A percentile compares a stretch with the other conserved stretches of the same genome.
These are phyloP conservation scores for Aspergillus quadricinctus DNA, from an alignment of 2,329 filamentous ascomycete species.

Conservation along the genomic window DNA sequence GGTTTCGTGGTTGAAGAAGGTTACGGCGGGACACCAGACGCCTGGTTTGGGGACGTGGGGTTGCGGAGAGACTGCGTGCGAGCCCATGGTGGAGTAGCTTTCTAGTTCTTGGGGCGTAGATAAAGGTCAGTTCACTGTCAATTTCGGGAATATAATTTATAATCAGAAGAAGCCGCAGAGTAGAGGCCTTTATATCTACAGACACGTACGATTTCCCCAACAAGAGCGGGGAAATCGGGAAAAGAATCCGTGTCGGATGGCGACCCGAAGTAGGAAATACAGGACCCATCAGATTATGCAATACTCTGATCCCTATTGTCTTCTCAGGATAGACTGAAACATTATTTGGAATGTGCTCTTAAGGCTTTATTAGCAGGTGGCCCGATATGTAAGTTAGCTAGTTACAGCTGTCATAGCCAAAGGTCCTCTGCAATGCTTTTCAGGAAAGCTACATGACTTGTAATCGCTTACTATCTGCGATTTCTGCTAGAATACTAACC, in stretches of 20 bases:
- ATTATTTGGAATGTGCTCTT: too few relatives aligned
- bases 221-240: not conserved
- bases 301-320: too few relatives aligned
- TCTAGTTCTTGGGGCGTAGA: not conserved
- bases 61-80: constrained; percentile 9
- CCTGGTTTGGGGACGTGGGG: constrained; percentile 28
- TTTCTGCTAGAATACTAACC: not conserved
- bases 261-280: not conserved
- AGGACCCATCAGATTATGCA: too few relatives aligned
- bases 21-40: constrained; percentile 52
- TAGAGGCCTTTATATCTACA: not conserved
- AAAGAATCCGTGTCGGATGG: not conserved
- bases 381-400: not conserved
- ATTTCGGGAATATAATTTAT: not conserved
- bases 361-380: not conserved
- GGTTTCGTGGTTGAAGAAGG: constrained; percentile 49
- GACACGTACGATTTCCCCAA: not conserved
- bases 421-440: not conserved
- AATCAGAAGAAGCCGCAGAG: not conserved
- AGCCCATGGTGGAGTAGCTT: constrained; percentile 9
- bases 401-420: not conserved
- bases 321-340: not conserved
- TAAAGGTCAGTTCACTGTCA: not conserved
- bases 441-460: not conserved
- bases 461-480: not conserved